A percentile compares a stretch with the other conserved stretches of the same genome.
phyloP scores from a whole-genome alignment of 2,329 filamentous ascomycete genomes.

The Hymenoscyphus fructigenus region DNA sequence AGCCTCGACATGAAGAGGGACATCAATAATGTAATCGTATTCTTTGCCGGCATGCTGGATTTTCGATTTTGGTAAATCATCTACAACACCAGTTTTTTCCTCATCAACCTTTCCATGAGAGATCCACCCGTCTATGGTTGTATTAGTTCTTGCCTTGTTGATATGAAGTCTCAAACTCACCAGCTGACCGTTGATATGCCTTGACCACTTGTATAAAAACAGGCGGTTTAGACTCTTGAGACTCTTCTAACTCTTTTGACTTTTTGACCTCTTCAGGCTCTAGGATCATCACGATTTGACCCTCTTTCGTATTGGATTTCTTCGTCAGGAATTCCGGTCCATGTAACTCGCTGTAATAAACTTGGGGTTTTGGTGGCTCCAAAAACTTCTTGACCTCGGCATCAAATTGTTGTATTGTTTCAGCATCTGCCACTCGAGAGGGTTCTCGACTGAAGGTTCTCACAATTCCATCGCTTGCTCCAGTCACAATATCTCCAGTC shows the following conservation, averaged over 20 bases:
- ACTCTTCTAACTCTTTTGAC: too few relatives aligned
- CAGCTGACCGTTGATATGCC: conserved; percentile 80
- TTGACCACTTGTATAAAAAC: conserved; percentile 63
- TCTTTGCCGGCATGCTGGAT: conserved; percentile 75
- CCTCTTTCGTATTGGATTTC: conserved; percentile 90
- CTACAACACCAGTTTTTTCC: neutral
- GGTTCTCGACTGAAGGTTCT: conserved; percentile 77
- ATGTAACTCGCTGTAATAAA: conserved; percentile 58
- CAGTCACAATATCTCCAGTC: conserved; percentile 90
- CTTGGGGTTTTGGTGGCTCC: conserved; percentile 55
- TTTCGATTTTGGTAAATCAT: conserved; percentile 47
- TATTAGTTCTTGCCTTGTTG: conserved; percentile 10
- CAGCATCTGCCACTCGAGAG: conserved; percentile 67
- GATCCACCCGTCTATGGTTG: conserved; percentile 44
- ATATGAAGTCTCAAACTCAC: conserved; percentile 17
- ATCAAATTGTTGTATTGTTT: conserved; percentile 72
- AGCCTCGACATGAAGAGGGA: conserved; percentile 88
- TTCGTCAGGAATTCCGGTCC: conserved; percentile 81
- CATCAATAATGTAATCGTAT: conserved; percentile 96
- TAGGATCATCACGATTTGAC: conserved; percentile 89
- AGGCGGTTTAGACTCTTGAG: too few relatives aligned
- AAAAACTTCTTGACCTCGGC: conserved; percentile 60
- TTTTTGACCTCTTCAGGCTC: conserved; percentile 55
- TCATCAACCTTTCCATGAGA: too few relatives aligned
- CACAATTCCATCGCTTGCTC: conserved; percentile 74